Evolutionary conservation across 1,284 basidiomycete genomes (phyloP).

Genomic region (Malassezia sympodialis): DNA sequence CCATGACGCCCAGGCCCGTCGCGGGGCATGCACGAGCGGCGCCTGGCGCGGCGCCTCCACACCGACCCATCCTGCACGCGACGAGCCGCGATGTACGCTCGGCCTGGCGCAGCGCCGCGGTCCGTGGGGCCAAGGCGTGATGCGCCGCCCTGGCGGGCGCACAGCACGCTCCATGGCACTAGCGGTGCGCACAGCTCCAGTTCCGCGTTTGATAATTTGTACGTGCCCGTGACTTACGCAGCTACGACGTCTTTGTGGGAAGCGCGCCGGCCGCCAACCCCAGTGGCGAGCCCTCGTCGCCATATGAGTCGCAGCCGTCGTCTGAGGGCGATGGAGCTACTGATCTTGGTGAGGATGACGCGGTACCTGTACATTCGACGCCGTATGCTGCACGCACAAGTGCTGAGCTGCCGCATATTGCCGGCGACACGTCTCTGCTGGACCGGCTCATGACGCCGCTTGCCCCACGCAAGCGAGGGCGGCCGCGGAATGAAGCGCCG

Average conservation of each 20-base stretch:
- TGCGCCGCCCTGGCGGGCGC: not conserved
- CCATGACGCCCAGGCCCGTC: not conserved
- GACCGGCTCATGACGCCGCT: conserved; percentile 6
- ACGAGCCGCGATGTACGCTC: not conserved
- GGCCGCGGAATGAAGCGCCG: not conserved
- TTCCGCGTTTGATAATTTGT: conserved; percentile 16
- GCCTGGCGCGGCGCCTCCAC: not conserved
- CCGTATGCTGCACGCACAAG: not conserved
- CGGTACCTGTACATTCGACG: conserved; percentile 8
- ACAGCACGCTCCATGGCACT: not conserved
- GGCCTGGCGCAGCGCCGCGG: not conserved
- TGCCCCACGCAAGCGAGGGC: conserved; percentile 6
- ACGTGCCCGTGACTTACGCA: conserved; percentile 1
- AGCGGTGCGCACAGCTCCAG: not conserved
- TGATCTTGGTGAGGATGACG: not conserved
- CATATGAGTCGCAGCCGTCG: not conserved
- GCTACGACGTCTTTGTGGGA: conserved; percentile 14
- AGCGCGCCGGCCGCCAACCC: not conserved
- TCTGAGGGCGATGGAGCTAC: not conserved
- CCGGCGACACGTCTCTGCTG: not conserved
- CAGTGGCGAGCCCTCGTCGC: not conserved
- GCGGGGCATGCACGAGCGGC: not conserved
- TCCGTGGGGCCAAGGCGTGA: not conserved
- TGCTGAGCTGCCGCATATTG: too few species aligned
- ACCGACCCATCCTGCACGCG: not conserved